Conservation (phyloP, 139 green algal genomes). For the Chlorella sp. region DNA sequence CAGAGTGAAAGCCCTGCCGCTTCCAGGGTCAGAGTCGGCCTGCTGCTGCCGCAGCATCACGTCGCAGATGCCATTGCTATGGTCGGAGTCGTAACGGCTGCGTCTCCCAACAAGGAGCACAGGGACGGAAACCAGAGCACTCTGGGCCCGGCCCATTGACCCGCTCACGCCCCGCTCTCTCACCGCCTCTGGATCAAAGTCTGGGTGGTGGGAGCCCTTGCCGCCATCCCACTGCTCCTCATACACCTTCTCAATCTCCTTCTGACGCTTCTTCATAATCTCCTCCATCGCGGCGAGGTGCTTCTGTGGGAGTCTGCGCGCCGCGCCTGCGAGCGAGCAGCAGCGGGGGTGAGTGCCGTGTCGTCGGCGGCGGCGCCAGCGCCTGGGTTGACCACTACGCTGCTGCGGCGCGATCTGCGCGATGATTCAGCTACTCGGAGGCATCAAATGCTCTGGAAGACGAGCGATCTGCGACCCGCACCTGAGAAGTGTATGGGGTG, state of each 20-base stretch:
- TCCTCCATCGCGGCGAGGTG: constrained; percentile 67
- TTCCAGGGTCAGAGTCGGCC: not conserved
- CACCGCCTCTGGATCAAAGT: constrained; percentile 78
- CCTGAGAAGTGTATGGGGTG: not conserved
- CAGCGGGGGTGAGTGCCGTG: not conserved
- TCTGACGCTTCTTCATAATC: constrained; percentile 85
- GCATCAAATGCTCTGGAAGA: too few species aligned
- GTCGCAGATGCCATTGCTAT: not conserved
- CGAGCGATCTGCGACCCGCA: too few species aligned
- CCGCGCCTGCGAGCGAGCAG: not conserved
- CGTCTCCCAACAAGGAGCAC: not conserved
- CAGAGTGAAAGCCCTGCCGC: too few species aligned
- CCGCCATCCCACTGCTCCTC: constrained; percentile 88
- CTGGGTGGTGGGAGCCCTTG: constrained; percentile 85
- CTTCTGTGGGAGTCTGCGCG: not conserved
- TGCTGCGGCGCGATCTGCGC: not conserved
- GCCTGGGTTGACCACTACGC: not conserved
- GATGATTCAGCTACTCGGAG: too few species aligned
- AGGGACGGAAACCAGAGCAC: not conserved
- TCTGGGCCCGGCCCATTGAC: not conserved
- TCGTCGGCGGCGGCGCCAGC: not conserved
- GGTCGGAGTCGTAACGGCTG: not conserved
- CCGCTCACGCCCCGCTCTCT: not conserved
- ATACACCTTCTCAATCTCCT: constrained; percentile 74
- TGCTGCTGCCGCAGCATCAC: not conserved